Evolutionary conservation across 1,139 yeast genomes (phyloP).

Genomic region (Taphrina populina): DNA sequence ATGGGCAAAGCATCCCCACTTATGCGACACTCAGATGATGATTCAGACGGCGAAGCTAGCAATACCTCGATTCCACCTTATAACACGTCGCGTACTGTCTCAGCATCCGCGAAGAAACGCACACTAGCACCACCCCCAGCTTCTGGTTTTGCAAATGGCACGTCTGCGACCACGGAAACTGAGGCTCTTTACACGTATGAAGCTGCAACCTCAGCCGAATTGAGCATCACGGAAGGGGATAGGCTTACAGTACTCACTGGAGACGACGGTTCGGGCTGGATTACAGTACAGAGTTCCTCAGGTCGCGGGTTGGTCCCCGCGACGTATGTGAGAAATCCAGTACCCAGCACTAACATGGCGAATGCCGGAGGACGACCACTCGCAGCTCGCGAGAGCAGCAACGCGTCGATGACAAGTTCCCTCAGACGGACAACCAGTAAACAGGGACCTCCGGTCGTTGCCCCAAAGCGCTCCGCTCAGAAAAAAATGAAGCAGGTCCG

Average conservation of each 20-base stretch:
- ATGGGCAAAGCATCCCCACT: conserved; percentile 4
- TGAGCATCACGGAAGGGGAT: conserved; percentile 63
- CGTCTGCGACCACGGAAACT: conserved; percentile 49
- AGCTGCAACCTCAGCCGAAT: conserved; percentile 75
- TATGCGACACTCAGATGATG: conserved; percentile 2
- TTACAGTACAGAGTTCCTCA: conserved; percentile 53
- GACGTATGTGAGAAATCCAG: conserved; percentile 61
- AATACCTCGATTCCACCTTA: conserved; percentile 36
- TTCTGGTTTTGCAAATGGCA: conserved; percentile 24
- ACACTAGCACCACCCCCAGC: conserved; percentile 25
- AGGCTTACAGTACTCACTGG: conserved; percentile 56
- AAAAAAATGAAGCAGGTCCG: conserved; percentile 57
- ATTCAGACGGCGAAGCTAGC: conserved; percentile 3
- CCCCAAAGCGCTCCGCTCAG: conserved; percentile 77
- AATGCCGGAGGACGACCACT: conserved; percentile 2
- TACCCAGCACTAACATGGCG: conserved; percentile 22
- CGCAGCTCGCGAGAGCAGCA: conserved; percentile 1
- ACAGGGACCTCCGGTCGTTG: conserved; percentile 72
- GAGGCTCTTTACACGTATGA: conserved; percentile 55
- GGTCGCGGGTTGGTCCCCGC: conserved; percentile 81
- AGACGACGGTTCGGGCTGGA: conserved; percentile 97
- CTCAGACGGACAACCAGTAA: conserved; percentile 43
- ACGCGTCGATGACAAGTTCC: conserved; percentile 35
- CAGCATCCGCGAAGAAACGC: conserved; percentile 31
- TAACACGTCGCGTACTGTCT: conserved; percentile 31